Evolutionary conservation across 257 asterid species (phyloP).

Genomic region (Solanum pinnatisectum): DNA sequence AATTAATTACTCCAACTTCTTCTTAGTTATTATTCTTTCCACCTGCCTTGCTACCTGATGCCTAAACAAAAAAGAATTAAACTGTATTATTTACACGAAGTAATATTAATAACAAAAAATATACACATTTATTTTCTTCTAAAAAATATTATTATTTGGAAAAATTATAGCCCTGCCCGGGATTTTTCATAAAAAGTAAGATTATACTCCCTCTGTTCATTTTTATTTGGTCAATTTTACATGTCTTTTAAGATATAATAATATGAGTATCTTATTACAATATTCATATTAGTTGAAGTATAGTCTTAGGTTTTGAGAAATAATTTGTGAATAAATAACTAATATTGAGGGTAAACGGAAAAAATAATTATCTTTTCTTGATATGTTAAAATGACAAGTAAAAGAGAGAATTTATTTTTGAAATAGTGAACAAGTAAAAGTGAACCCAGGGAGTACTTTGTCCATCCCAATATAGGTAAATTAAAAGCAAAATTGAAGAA

Average conservation of each 20-base stretch:
- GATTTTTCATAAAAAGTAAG: neutral
- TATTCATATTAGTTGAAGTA: too few relatives aligned
- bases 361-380: neutral
- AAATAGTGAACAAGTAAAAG: too few relatives aligned
- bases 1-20: neutral
- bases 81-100: neutral
- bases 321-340: neutral
- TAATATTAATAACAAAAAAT: neutral
- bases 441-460: neutral
- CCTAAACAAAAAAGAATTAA: neutral
- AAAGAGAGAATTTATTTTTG: too few relatives aligned
- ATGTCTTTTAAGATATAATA: neutral
- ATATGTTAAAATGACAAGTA: neutral
- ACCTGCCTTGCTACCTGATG: neutral
- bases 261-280: too few relatives aligned
- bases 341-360: neutral
- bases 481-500: neutral
- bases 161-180: neutral
- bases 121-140: neutral
- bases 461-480: neutral
- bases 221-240: too few relatives aligned
- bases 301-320: neutral
- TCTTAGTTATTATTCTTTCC: slow-evolving; percentile 7
- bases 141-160: neutral
- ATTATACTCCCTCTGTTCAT: neutral